Base-by-base conservation (phyloP, 345 rosid species). In the Eucalyptus brandiana region DNA sequence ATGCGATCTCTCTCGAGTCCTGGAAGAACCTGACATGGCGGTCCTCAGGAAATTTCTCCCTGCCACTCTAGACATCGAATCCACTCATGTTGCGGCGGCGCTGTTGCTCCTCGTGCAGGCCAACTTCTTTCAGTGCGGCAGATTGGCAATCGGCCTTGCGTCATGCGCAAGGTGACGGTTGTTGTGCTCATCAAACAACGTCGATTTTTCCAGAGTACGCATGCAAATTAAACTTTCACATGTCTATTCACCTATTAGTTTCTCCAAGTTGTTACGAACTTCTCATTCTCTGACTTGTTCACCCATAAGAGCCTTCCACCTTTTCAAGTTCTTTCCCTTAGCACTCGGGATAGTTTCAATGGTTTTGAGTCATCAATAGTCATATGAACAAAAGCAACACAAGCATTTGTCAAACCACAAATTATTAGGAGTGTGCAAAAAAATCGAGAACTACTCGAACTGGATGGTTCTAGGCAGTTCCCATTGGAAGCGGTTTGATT, bases 391-490 rank as follows among this genome's bases (percentile, higher is more conserved):
- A 24, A 56, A 56, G 6, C 62, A 5, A 56, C 30, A 56, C 62
- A 53, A 53, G 6, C 62, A 56, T 0, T 24, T 56, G 30, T 56
- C 62, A 56, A 56, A 56, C 13, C 62, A 24, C 6, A 56, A 23
- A 24, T 56, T 24, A 56, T 24, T 58, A 58, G 15, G 8, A 3
- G n/a, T 58, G n/a, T 26, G 7, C 0, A 58, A 26, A 58, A 58
- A 28, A 26, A 26, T 28, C 0, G 1, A 28, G 4, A 26, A 58
- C 30, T 12, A 26, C 30, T 1, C 0, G 4, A 58, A 5, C 0
- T 0, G 0, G n/a, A 24, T 12, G n/a, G n/a, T 26, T 58, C 15
- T 58, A 28, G 4, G n/a, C 2, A 0, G n/a, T 58, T 58, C 8
- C n/a, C n/a, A 58, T 26, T 5, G n/a, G 67, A 58, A 58, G 7